These are phyloP conservation scores for Colletotrichum godetiae DNA, from an alignment of 2,329 filamentous ascomycete species.

Conservation along the genomic window DNA sequence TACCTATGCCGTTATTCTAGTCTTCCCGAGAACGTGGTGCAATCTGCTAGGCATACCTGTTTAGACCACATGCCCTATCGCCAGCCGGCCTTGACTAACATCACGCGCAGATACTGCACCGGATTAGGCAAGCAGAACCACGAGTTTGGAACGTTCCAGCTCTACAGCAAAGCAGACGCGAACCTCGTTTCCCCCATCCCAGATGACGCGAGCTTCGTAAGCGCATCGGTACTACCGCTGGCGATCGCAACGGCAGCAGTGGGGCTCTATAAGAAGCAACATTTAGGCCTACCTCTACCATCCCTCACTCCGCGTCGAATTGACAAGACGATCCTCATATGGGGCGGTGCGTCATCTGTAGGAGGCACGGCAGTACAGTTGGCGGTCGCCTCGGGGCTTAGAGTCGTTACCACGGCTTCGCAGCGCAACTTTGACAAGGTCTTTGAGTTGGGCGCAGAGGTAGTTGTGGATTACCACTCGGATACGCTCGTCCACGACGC, in stretches of 20 bases:
- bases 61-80: not conserved
- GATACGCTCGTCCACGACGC: conserved; percentile 41
- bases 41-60: not conserved
- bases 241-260: conserved; percentile 36
- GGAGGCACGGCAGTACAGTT: conserved; percentile 59
- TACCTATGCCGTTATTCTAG: not conserved
- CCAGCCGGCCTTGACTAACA: not conserved
- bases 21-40: not conserved
- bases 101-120: conserved; percentile 3
- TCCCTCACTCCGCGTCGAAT: not conserved
- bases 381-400: conserved; percentile 53
- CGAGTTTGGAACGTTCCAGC: conserved; percentile 13
- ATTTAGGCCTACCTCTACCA: conserved; percentile 31
- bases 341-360: conserved; percentile 61
- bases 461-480: conserved; percentile 57
- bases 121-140: not conserved
- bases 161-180: conserved; percentile 10
- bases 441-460: conserved; percentile 53
- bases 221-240: conserved; percentile 30
- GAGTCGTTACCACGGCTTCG: conserved; percentile 56
- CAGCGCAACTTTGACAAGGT: conserved; percentile 54
- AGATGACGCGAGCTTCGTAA: not conserved
- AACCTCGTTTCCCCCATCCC: conserved; percentile 10
- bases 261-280: conserved; percentile 37
- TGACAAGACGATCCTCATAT: conserved; percentile 43